Base-by-base conservation (phyloP, 1,139 yeast species). In the Candida pseudoviswanathii region DNA sequence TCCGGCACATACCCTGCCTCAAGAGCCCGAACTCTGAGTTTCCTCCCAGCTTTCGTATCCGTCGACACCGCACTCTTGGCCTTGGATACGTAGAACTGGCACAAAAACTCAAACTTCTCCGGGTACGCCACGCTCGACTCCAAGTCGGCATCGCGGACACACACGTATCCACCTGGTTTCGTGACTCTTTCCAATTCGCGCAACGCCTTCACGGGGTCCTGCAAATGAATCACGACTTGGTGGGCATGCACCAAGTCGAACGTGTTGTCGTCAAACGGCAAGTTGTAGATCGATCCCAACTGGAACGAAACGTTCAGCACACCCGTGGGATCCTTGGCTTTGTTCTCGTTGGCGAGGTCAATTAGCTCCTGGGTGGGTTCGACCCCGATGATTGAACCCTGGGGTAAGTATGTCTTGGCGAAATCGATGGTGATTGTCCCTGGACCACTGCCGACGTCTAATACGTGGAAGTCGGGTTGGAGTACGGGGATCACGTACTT, bases 401-500 rank as follows among this genome's bases (percentile, higher is more conserved):
- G 32, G 2, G 64, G 57, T 5, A 69, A 56, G 50, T 68, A 65
- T 25, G 47, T 52, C 40, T 58, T 53, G n/a, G 71, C 75, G 38
- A 71, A 54, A 49, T 70, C 77, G 16, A 62, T 51, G 9, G 75
- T 69, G 44, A 73, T 73, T 21, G 77, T 61, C 0, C 76, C 78
- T 2, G 78, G 78, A 0, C 78, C 78, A 52, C 71, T 68, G 1
- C 79, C 79, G 11, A 73, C 72, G 53, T 74, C 78, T 22, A 73
- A 62, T n/a, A 73, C 59, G 38, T 57, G 54, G 45, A 59, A 58
- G 37, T 60, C 56, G 4, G 66, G 61, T 49, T 66, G 59, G 43
- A 73, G 49, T 30, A 63, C 58, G 2, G 69, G 67, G 22, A 70
- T 51, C 44, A 70, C 48, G 52, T 62, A 71, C 2, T 57, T 59